Evolutionary conservation across 371 early-diverging fungal genomes (phyloP).

Genomic region (Rhizomucor miehei): DNA sequence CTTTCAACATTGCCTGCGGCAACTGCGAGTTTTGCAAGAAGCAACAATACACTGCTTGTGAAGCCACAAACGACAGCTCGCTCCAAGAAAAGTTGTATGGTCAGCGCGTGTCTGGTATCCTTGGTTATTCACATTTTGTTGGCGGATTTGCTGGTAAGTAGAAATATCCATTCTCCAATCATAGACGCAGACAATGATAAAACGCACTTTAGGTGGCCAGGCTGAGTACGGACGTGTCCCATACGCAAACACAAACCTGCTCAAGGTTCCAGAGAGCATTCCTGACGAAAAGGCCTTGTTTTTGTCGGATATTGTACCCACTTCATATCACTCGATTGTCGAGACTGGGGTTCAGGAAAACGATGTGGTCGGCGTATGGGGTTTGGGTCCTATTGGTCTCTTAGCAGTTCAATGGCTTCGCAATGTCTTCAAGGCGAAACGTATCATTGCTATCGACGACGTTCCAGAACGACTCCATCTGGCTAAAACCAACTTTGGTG

Average conservation of each 20-base stretch:
- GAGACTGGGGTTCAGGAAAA: constrained; percentile 40
- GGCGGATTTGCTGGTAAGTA: constrained; percentile 22
- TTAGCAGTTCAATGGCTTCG: constrained; percentile 46
- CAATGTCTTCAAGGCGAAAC: constrained; percentile 43
- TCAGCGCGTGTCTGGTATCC: constrained; percentile 45
- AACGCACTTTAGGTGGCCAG: constrained; percentile 53
- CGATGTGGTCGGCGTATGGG: constrained; percentile 57
- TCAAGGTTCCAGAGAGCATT: constrained; percentile 46
- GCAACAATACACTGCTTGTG: constrained; percentile 46
- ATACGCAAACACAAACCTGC: constrained; percentile 56
- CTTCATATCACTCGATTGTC: constrained; percentile 54
- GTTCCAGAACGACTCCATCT: constrained; percentile 46
- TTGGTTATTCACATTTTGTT: constrained; percentile 57
- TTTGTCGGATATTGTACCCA: constrained; percentile 60
- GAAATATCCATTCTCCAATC: too few relatives aligned
- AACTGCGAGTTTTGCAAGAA: constrained; percentile 51
- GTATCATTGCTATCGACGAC: constrained; percentile 55
- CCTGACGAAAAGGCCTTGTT: constrained; percentile 57
- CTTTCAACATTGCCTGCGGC: constrained; percentile 60
- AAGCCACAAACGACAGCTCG: constrained; percentile 50
- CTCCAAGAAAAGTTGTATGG: constrained; percentile 60
- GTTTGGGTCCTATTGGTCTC: constrained; percentile 62
- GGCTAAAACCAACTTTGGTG: constrained; percentile 41
- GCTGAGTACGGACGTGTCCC: constrained; percentile 61
- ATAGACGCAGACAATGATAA: neutral